Conservation (phyloP, 1,139 yeast genomes). For the Diutina scorzettiae region DNA sequence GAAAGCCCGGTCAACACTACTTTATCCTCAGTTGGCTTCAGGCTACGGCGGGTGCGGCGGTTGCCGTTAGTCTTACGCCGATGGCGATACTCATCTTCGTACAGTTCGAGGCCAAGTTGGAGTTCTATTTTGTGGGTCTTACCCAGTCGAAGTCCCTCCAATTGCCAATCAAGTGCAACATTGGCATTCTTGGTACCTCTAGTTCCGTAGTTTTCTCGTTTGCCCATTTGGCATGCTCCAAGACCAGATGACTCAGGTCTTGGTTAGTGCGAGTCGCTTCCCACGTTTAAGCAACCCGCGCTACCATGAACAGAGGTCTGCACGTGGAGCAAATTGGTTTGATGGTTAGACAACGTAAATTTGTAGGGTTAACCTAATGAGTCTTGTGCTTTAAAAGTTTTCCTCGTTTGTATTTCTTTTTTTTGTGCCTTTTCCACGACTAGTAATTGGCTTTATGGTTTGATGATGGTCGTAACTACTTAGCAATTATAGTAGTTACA, state of each 20-base stretch:
- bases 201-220: neutral
- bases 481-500: too few relatives aligned
- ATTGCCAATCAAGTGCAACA: constrained; percentile 2
- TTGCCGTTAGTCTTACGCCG: neutral
- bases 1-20: constrained; percentile 2
- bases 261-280: neutral
- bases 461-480: too few relatives aligned
- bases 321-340: too few relatives aligned
- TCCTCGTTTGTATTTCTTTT: too few relatives aligned
- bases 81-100: constrained; percentile 1
- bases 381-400: too few relatives aligned
- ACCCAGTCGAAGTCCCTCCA: constrained; percentile 2
- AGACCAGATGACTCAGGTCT: neutral
- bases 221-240: constrained; percentile 5
- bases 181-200: neutral
- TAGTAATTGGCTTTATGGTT: too few relatives aligned
- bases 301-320: too few relatives aligned
- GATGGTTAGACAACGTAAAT: too few relatives aligned
- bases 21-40: neutral
- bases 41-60: neutral
- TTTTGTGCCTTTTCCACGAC: too few relatives aligned
- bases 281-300: neutral
- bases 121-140: neutral
- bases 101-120: constrained; percentile 2
- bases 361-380: too few relatives aligned